These are phyloP conservation scores for Mrakia frigida DNA, from an alignment of 768 basidiomycete genomes.

Conservation along the genomic window DNA sequence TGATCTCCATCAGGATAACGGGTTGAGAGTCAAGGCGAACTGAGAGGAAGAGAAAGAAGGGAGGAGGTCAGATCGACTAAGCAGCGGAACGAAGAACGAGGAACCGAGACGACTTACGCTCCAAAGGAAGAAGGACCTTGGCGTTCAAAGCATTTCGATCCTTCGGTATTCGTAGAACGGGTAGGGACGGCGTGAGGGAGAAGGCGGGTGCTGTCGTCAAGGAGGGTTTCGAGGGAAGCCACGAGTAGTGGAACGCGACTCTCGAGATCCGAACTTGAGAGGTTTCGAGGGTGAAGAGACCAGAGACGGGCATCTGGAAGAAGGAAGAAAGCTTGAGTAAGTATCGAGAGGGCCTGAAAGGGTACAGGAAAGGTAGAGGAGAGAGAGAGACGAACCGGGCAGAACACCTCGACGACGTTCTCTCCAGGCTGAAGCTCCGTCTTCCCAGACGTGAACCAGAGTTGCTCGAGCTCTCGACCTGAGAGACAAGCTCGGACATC, in stretches of 20 bases:
- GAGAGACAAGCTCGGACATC: conserved; percentile 58
- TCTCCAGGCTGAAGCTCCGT: conserved; percentile 56
- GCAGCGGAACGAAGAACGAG: not conserved
- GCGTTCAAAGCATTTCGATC: conserved; percentile 63
- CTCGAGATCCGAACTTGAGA: conserved; percentile 63
- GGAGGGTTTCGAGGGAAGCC: conserved; percentile 30
- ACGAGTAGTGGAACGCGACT: conserved; percentile 60
- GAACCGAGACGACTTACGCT: conserved; percentile 34
- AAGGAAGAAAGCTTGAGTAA: not conserved
- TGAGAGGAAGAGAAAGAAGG: conserved; percentile 12
- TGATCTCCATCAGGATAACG: conserved; percentile 38
- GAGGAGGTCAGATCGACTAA: not conserved
- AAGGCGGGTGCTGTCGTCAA: not conserved
- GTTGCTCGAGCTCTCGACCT: conserved; percentile 60
- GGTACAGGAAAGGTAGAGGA: not conserved
- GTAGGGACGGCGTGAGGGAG: conserved; percentile 20
- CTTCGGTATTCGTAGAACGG: conserved; percentile 57
- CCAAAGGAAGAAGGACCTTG: conserved; percentile 47
- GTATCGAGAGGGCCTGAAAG: not conserved
- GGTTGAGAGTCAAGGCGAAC: conserved; percentile 39
- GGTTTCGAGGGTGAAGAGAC: conserved; percentile 62
- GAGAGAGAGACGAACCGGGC: conserved; percentile 56
- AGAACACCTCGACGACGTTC: conserved; percentile 58
- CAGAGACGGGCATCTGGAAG: conserved; percentile 61
- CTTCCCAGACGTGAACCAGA: conserved; percentile 53